Base-by-base conservation (phyloP, 176 grass and related monocot genomes). In the Stipa capillata region DNA sequence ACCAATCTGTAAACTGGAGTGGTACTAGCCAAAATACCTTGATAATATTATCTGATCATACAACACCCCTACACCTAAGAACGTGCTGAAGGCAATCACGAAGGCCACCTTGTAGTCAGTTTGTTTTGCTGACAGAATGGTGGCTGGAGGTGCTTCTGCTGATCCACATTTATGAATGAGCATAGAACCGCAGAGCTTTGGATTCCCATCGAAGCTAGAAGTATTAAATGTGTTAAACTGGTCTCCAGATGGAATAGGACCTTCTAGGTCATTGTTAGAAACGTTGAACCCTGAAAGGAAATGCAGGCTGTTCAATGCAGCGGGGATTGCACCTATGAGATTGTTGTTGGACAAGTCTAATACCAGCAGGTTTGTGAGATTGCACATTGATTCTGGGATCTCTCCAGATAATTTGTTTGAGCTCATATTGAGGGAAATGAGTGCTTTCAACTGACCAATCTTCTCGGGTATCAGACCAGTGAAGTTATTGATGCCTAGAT, bases 151-250 rank as follows among this genome's bases (percentile, higher is more conserved):
- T 27, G 20, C n/a, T 42, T 39, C 40, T 40, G 23, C 23, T 34
- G 40, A 77, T 16, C n/a, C 14, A 1, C 78, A 81, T 1, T 66
- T 65, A 16, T 2, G 45, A 4, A 9, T 48, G 44, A 66, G 23
- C 82, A 54, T 65, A 43, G 58, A 17, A 20, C 82, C 82, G 33
- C 82, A 84, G 9, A 84, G 27, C 14, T 67, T 77, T 17, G 82
- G 59, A 11, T 84, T 84, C 2, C 81, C 81, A 35, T 66, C 43
- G 20, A 66, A 84, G 17, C 81, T 77, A 17, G 56, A 65, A 40
- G 6, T 27, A 0, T 23, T 8, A 51, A 84, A 84, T 2, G 82
- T 78, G 44, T 40, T 47, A 14, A 78, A 14, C 63, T 84, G 72
- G 3, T 21, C 71, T 16, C 3, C 57, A 6, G 41, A 31, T 45